Percentiles rank a stretch among this genome's conserved stretches.
These are phyloP conservation scores for Nematocida sp. DNA, from an alignment of 371 early-diverging fungal genomes.

Conservation along the genomic window DNA sequence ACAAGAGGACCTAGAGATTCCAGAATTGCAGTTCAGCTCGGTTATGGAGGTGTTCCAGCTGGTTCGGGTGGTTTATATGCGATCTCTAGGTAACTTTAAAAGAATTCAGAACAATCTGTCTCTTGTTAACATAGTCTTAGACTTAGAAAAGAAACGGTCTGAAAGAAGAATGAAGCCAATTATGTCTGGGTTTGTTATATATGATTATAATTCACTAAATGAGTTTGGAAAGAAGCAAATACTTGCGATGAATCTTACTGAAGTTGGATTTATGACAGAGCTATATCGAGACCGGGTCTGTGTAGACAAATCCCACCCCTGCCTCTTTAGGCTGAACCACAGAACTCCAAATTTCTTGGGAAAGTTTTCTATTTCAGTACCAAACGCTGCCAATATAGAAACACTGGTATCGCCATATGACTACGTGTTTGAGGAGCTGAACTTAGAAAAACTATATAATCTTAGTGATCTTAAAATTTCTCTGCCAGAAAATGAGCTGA, in stretches of 20 bases:
- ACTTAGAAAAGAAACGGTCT: constrained; percentile 39
- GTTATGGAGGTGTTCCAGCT: constrained; percentile 34
- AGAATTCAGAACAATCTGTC: constrained; percentile 30
- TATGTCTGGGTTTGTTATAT: constrained; percentile 25
- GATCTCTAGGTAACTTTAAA: constrained; percentile 29
- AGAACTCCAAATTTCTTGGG: constrained; percentile 43
- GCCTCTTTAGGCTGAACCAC: constrained; percentile 20
- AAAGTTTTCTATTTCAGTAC: constrained; percentile 25
- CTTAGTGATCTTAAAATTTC: constrained; percentile 30
- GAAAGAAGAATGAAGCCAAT: constrained; percentile 18
- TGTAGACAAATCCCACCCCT: constrained; percentile 5
- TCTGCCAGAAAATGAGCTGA: constrained; percentile 7
- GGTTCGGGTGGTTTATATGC: background rate
- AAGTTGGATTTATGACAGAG: constrained; percentile 31
- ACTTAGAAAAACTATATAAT: constrained; percentile 13
- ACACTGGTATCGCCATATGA: constrained; percentile 11
- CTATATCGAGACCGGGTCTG: constrained; percentile 11
- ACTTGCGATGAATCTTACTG: background rate
- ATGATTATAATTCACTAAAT: constrained; percentile 49
- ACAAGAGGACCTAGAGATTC: constrained; percentile 28
- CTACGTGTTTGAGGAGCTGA: constrained; percentile 16
- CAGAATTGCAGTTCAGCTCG: constrained; percentile 48
- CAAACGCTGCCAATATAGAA: background rate
- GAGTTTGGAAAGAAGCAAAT: constrained; percentile 33
- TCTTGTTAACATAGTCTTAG: constrained; percentile 43